These are phyloP conservation scores for Eucalyptus melliodora DNA, from an alignment of 345 rosid species.

Conservation along the genomic window DNA sequence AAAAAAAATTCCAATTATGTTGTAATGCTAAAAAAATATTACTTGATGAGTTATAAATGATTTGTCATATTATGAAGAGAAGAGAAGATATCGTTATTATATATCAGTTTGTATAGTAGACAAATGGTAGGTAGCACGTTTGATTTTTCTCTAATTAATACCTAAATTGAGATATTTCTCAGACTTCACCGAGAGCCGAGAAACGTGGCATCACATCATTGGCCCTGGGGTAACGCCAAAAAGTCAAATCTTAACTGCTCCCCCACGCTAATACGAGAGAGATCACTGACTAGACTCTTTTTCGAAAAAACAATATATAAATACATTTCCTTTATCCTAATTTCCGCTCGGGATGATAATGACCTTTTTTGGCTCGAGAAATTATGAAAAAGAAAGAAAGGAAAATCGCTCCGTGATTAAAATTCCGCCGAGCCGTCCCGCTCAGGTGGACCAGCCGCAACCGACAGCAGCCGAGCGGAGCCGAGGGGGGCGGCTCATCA, in stretches of 20 bases:
- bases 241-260: neutral
- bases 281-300: neutral
- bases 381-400: neutral
- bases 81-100: neutral
- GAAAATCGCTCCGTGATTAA: neutral
- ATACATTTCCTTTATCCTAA: neutral
- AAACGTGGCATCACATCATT: neutral
- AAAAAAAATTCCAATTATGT: neutral
- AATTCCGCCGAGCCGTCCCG: neutral
- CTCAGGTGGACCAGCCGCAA: neutral
- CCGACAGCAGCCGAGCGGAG: slow-evolving; percentile 10
- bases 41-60: neutral
- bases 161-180: neutral
- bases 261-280: neutral
- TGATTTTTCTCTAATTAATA: neutral
- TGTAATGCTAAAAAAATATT: neutral
- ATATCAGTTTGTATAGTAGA: neutral
- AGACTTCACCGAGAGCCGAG: no score
- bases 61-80: neutral
- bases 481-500: neutral
- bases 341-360: neutral
- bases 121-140: neutral
- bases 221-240: neutral
- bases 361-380: neutral
- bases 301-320: neutral